Conservation (phyloP, 2,329 filamentous ascomycete genomes). For the Botrytis medusae region DNA sequence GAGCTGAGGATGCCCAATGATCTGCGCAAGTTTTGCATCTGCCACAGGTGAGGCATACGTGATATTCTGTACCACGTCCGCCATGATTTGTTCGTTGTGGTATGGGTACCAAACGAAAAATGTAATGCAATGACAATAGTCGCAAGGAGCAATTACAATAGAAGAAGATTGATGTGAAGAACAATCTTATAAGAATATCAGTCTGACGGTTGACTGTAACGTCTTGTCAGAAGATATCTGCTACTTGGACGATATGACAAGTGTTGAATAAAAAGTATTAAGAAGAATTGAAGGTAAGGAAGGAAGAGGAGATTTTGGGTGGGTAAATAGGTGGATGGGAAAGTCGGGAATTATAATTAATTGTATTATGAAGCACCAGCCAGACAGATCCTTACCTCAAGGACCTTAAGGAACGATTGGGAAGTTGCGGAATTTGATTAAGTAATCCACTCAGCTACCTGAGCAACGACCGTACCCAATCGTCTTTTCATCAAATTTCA, state of each 20-base stretch:
- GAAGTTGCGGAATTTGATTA: conserved; percentile 5
- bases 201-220: not conserved
- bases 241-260: not conserved
- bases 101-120: not conserved
- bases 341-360: conserved; percentile 1
- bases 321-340: not conserved
- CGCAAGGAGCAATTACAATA: not conserved
- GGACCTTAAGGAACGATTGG: not conserved
- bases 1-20: conserved; percentile 33
- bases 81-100: conserved; percentile 6
- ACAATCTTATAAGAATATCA: not conserved
- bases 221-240: not conserved
- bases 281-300: not conserved
- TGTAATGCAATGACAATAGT: not conserved
- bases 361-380: not conserved
- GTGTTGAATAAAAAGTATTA: not conserved
- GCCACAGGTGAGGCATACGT: conserved; percentile 40
- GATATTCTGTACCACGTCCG: conserved; percentile 30
- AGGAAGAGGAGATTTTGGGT: not conserved
- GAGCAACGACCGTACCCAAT: not conserved
- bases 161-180: not conserved
- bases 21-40: conserved; percentile 35
- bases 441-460: not conserved
- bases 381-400: not conserved
- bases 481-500: not conserved